These are phyloP conservation scores for Rosa chinensis DNA, from an alignment of 306 rosid genomes.

Conservation along the genomic window DNA sequence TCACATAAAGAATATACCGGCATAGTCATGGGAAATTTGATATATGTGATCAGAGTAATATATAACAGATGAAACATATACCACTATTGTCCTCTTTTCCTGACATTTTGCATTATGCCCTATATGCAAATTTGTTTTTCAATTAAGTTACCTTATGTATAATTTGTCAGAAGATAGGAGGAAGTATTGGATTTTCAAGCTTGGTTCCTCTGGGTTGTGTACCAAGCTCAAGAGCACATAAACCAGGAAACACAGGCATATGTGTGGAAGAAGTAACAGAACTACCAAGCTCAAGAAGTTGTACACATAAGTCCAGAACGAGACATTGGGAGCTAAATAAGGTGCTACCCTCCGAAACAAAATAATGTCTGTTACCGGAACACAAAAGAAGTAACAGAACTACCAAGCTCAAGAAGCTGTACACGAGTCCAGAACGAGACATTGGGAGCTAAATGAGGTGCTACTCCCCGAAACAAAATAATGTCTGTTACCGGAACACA, in stretches of 20 bases:
- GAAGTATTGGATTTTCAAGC: constrained; percentile 35
- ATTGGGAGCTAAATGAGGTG: not conserved
- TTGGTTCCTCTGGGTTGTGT: constrained; percentile 20
- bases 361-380: too few species aligned
- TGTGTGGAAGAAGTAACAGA: constrained; percentile 20
- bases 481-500: too few species aligned
- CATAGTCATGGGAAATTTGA: constrained; percentile 26
- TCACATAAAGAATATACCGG: constrained; percentile 14
- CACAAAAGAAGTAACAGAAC: constrained; percentile 12
- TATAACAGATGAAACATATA: too few species aligned
- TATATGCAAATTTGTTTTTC: too few species aligned
- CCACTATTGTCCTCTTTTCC: too few species aligned
- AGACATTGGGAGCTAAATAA: not conserved
- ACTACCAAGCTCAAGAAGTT: not conserved
- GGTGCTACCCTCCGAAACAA: not conserved
- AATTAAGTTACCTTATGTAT: not conserved
- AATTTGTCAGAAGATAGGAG: constrained; percentile 35
- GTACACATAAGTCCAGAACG: not conserved
- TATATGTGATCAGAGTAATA: constrained; percentile 26
- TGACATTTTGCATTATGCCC: too few species aligned
- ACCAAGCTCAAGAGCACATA: constrained; percentile 6
- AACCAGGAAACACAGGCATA: constrained; percentile 9
- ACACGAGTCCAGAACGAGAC: not conserved
- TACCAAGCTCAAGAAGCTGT: not conserved
- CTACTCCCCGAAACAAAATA: not conserved